Evolutionary conservation across 768 basidiomycete species (phyloP), one percentile per base, ranked within the genome.

Genomic region (Tylopilus sp.): DNA sequence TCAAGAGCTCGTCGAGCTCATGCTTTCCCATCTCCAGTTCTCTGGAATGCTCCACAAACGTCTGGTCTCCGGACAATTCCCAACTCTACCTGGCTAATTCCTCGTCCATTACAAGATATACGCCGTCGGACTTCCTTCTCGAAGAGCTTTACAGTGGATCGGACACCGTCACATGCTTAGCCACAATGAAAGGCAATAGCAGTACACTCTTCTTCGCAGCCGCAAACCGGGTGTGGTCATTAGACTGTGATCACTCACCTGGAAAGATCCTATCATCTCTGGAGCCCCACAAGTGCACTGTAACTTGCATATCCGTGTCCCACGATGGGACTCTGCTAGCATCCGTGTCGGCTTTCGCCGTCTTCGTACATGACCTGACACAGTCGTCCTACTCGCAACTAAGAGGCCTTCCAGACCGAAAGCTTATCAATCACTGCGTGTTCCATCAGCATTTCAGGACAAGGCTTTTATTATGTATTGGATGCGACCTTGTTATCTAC

Each of bases 371-470:
- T 57, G 80, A 86, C 55, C 69, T 88, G 47, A 61, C 76, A 0
- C 71, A 75, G 11, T 77, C 78, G 13, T 76, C 82, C 8, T 77
- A 80, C 56, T 75, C 75, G 3, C 69, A 73, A 26, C 74, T 90
- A 35, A 76, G 79, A 25, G 83, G 85, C 1, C 65, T 85, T 3
- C 73, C 79, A 1, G 58, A 63, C 28, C 59, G 58, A 25, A 70
- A 69, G 47, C 53, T 67, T n/a, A 70, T 82, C 38, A 71, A 68
- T 0, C 72, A 78, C 13, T 82, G 83, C 51, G 64, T 71, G 22
- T 89, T 89, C 56, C 85, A 88, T 59, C 74, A 77, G 11, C 83
- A 88, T 62, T 69, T 74, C 2, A 79, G 79, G n/a, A 81, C 80
- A 7, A 73, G 76, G 40, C 72, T 90, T 18, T 68, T 90, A 3